Base-by-base conservation (phyloP, 257 asterid species). In the Ilex asprella region DNA sequence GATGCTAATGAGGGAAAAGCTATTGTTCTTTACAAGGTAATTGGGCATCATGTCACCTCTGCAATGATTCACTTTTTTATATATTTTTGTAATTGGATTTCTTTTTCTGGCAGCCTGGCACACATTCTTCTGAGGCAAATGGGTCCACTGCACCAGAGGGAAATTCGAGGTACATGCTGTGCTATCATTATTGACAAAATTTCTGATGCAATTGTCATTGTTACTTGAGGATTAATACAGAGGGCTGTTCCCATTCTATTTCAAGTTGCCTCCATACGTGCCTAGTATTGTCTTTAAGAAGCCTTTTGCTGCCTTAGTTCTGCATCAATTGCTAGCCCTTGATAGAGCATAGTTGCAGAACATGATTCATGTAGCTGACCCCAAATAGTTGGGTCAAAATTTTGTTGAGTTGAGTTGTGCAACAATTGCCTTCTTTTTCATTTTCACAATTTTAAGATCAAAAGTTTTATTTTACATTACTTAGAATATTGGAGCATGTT, bases 21-120 rank as follows among this genome's bases (percentile, higher is more conserved):
- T 35, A 89, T 91, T 68, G 86, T 91, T 67, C 84, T 88, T 31
- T 91, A 91, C 80, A 71, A 78, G 94, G 98, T 88, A 69, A 79
- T 39, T 73, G 53, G 60, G 44, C 76, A 41, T 67, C 63, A 69
- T 67, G 9, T 65, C 43, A 53, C 65, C 63, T 69, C 30, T 59
- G 68, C 53, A 32, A 58, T 14, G 58, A 30, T 14, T 58, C 32
- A 51, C 16, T 51, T 46, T 67, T 49, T 47, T 64, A 35, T 67
- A 56, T 52, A 57, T 61, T 62, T 60, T 73, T 73, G 72, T 41
- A 66, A 30, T 67, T 21, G 15, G 21, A 12, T 31, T 71, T 32
- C 12, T 58, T 58, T 73, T 70, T 58, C 57, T 76, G 67, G 72
- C 84, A 89, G 99, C 96, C 97, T 60, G 97, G 76, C 59, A 70